phyloP scores from a whole-genome alignment of 2,329 filamentous ascomycete species.

The Chaetomiaceae sp. region DNA sequence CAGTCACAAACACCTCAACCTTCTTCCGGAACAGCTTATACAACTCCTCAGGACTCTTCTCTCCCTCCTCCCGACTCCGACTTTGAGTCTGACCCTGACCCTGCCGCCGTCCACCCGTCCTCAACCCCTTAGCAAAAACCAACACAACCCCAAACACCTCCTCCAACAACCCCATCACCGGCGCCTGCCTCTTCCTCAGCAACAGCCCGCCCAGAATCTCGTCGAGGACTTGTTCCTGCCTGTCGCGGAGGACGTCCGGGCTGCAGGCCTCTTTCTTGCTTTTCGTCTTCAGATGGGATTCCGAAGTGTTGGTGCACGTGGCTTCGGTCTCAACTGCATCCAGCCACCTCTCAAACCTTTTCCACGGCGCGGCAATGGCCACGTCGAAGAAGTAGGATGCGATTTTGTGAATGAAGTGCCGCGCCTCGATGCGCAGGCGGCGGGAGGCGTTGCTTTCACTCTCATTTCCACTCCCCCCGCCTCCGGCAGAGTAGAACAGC shows the following conservation, averaged over 20 bases:
- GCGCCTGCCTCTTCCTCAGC: slow-evolving; percentile 68
- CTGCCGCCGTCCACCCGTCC: slow-evolving; percentile 22
- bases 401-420: slow-evolving; percentile 71
- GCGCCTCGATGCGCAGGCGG: slow-evolving; percentile 69
- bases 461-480: slow-evolving; percentile 31
- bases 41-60: slow-evolving; percentile 39
- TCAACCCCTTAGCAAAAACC: slow-evolving; percentile 56
- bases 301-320: neutral
- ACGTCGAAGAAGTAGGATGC: slow-evolving; percentile 76
- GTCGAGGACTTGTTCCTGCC: slow-evolving; percentile 70
- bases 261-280: slow-evolving; percentile 39
- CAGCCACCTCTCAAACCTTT: slow-evolving; percentile 62
- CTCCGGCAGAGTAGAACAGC: slow-evolving; percentile 33
- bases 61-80: slow-evolving; percentile 20
- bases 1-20: slow-evolving; percentile 67
- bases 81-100: too few relatives aligned
- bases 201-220: slow-evolving; percentile 70
- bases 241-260: slow-evolving; percentile 61
- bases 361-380: slow-evolving; percentile 71
- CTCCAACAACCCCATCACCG: slow-evolving; percentile 68
- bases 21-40: slow-evolving; percentile 68
- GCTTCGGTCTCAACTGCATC: slow-evolving; percentile 50
- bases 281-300: neutral
- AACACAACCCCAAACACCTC: slow-evolving; percentile 72
- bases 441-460: slow-evolving; percentile 40